These are phyloP conservation scores for Coemansia aciculifera DNA, from an alignment of 192 early-diverging fungal species.

Conservation along the genomic window DNA sequence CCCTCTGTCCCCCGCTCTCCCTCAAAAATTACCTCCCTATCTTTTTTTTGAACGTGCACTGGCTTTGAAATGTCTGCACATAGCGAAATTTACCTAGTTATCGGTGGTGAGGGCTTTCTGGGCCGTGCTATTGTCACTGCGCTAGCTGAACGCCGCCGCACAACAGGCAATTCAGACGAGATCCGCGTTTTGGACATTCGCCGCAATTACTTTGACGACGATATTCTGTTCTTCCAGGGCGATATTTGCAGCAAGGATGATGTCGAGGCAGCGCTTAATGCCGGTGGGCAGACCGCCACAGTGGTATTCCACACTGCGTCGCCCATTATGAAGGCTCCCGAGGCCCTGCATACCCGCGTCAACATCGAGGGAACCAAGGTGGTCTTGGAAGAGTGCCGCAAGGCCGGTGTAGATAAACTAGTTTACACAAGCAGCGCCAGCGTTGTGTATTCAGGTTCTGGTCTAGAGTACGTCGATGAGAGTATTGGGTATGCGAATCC, in stretches of 20 bases:
- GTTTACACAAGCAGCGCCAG: constrained; percentile 87
- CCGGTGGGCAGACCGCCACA: constrained; percentile 54
- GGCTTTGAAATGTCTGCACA: constrained; percentile 18
- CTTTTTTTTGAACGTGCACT: neutral
- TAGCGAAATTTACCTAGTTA: constrained; percentile 62
- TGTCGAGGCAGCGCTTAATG: constrained; percentile 60
- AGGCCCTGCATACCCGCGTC: constrained; percentile 72
- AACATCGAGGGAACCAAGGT: constrained; percentile 87
- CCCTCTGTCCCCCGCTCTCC: neutral
- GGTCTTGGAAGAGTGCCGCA: constrained; percentile 75
- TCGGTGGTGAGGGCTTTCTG: constrained; percentile 89
- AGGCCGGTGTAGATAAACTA: constrained; percentile 64
- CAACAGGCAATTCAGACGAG: constrained; percentile 38
- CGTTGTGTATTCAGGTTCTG: constrained; percentile 80
- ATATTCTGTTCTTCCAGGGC: constrained; percentile 55
- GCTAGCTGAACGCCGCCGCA: constrained; percentile 59
- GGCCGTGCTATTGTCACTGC: constrained; percentile 75
- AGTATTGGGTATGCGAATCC: constrained; percentile 68
- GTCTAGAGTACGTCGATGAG: constrained; percentile 81
- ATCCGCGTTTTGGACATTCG: constrained; percentile 86
- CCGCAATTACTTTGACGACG: constrained; percentile 52
- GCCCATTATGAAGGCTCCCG: constrained; percentile 71
- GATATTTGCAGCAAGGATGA: constrained; percentile 60
- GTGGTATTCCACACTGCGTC: constrained; percentile 91
- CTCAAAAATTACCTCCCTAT: neutral